Evolutionary conservation across 1,139 yeast genomes (phyloP), one percentile per base, ranked within the genome.

Genomic region (Protomyces lactucae-debilis): DNA sequence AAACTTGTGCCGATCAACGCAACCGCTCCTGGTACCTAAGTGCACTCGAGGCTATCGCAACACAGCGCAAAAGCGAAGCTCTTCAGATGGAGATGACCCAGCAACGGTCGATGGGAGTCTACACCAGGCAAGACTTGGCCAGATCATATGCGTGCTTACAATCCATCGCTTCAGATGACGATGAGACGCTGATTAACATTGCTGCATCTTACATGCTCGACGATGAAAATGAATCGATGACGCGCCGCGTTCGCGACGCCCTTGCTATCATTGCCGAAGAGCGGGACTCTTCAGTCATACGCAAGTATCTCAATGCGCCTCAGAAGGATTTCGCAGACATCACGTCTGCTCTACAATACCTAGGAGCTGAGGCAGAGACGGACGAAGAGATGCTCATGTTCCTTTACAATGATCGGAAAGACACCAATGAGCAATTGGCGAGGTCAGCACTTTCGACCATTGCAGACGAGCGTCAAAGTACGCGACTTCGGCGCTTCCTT

Each of bases 351-450:
- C 83, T 87, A 69, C 79, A 79, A 0, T 79, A 81, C 16, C 75
- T 90, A 57, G 86, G 84, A 16, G 81, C 87, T 28, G 86, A 82
- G 69, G 83, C 82, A 45, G 79, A 83, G 5, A 86, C 89, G 3
- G 95, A 87, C 71, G 93, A 87, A 71, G 95, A 87, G 67, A 84
- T 87, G 61, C 82, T 87, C 3, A 79, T 85, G 46, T 86, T 95
- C 1, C 92, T 92, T 0, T 85, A 82, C 70, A 84, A 86, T 66
- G 79, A 85, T 61, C 85, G 85, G 69, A 73, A 80, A 2, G 82
- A 82, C 59, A 92, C 87, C 65, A 72, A 75, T 45, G 57, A 46
- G 21, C 52, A 21, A 14, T 32, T 57, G 39, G 56, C 66, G n/a
- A 36, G 45, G 8, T 55, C 63, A 16, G 66, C 66, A 14, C 32